phyloP scores from a whole-genome alignment of 1,139 yeast species.

The Wickerhamiella infanticola region DNA sequence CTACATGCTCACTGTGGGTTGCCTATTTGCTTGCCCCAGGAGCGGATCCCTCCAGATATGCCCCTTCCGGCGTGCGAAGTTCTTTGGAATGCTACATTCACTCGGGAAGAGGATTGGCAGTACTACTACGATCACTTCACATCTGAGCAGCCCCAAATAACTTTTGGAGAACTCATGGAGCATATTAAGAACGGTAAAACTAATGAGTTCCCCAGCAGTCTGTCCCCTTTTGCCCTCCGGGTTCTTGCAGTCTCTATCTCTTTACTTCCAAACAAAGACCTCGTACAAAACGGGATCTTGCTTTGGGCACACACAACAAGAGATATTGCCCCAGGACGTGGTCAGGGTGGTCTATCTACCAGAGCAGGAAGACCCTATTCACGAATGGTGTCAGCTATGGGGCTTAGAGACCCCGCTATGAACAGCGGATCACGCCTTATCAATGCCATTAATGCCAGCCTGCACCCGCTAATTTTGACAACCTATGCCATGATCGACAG shows the following conservation, averaged over 20 bases:
- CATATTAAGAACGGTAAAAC: neutral
- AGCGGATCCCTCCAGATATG: slow-evolving; percentile 2
- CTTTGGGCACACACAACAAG: slow-evolving; percentile 1
- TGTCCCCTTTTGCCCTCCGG: neutral
- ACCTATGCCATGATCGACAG: neutral
- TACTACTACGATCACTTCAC: slow-evolving; percentile 3
- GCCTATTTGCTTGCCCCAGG: neutral
- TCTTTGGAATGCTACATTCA: slow-evolving; percentile 9
- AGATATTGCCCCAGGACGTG: slow-evolving; percentile 6
- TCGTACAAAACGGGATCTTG: neutral
- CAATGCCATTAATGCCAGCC: neutral
- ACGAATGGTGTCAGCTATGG: neutral
- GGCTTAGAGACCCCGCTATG: neutral
- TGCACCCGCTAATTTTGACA: neutral
- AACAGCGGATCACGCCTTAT: neutral
- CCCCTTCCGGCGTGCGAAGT: slow-evolving; percentile 23
- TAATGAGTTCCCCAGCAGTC: neutral
- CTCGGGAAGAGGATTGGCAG: neutral
- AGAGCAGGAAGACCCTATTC: neutral
- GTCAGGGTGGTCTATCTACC: slow-evolving; percentile 3
- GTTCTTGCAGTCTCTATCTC: neutral
- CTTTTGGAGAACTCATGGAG: neutral
- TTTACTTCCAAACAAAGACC: neutral
- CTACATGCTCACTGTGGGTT: neutral
- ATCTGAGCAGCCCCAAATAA: neutral